phyloP scores from a whole-genome alignment of 352 stramenopile species.

The Globisporangium nagaii region DNA sequence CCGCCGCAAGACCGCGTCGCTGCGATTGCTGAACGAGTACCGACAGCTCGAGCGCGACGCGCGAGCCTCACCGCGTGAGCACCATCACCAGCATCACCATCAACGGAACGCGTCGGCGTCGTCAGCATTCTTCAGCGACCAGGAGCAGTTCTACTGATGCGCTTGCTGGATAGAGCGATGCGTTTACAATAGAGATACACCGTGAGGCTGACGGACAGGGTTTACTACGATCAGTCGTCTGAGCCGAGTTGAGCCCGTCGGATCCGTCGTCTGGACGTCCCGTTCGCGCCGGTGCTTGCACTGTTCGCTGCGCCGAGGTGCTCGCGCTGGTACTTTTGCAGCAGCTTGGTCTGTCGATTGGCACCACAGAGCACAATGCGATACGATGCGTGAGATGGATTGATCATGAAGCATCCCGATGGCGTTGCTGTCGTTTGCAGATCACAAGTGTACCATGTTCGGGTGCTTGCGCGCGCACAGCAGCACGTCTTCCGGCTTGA shows the following conservation, averaged over 20 bases:
- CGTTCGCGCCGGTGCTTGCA: conserved; percentile 10
- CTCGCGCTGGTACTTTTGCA: conserved; percentile 63
- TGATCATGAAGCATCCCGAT: too few species aligned
- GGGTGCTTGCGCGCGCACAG: conserved; percentile 63
- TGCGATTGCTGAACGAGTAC: conserved; percentile 65
- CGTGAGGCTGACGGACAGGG: background rate
- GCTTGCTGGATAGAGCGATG: background rate
- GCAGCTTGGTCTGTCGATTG: conserved; percentile 40
- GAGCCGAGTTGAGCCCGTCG: conserved; percentile 9
- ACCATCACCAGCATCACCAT: background rate
- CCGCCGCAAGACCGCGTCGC: conserved; percentile 51
- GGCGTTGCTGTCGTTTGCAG: too few species aligned
- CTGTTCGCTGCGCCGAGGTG: conserved; percentile 12
- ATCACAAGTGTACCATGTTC: conserved; percentile 40
- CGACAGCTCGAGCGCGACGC: conserved; percentile 50
- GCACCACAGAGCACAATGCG: too few species aligned
- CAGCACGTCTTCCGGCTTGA: conserved; percentile 67
- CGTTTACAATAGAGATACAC: background rate
- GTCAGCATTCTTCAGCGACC: conserved; percentile 12
- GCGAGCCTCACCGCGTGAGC: conserved; percentile 6
- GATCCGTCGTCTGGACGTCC: conserved; percentile 17
- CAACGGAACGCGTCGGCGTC: background rate
- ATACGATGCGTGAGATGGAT: too few species aligned
- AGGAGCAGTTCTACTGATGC: conserved; percentile 13
- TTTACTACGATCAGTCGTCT: conserved; percentile 9